Evolutionary conservation across 1,139 yeast genomes (phyloP), one percentile per base, ranked within the genome.

Genomic region (Ogataea hybrid): DNA sequence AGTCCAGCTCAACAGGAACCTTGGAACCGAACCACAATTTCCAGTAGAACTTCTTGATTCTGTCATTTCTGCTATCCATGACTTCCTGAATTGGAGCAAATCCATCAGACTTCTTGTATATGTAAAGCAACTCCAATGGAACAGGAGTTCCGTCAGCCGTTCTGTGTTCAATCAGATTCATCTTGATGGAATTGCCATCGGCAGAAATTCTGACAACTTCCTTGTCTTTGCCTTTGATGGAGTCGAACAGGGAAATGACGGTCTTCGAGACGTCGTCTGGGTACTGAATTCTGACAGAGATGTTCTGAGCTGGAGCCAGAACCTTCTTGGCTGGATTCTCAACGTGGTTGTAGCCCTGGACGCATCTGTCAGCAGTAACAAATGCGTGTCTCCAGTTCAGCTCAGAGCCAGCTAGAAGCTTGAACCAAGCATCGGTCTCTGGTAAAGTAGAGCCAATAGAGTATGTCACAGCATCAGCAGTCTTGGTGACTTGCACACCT

Each of bases 21-120:
- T 67, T 60, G 47, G 79, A 71, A 52, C 96, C 96, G 61, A 88
- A 89, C 99, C 99, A 92, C 58, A 89, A 74, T 63, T 83, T 82
- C 98, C 98, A 94, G 81, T 92, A 92, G 73, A 92, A 88, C 66
- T 83, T 82, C 74, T 92, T 92, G 67, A 94, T 90, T 68, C 97
- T 81, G 45, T 79, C 80, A 67, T 92, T 94, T 73, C 98, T 84
- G 58, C 82, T 94, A 53, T 80, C 85, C 84, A 88, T 85, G 32
- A 84, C 77, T 70, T 92, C 98, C 55, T 81, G 74, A 54, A 92
- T 86, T 61, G 98, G 97, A 47, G 97, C 96, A 64, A 84, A 90
- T 17, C 98, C 98, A 63, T 85, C 87, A 41, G 78, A 75, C 37
- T 96, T 89, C 58, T 81, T 74, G 71, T 84, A 92, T 44, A 70